phyloP scores from a whole-genome alignment of 1,284 basidiomycete species.

The Psilocybe mexicana region DNA sequence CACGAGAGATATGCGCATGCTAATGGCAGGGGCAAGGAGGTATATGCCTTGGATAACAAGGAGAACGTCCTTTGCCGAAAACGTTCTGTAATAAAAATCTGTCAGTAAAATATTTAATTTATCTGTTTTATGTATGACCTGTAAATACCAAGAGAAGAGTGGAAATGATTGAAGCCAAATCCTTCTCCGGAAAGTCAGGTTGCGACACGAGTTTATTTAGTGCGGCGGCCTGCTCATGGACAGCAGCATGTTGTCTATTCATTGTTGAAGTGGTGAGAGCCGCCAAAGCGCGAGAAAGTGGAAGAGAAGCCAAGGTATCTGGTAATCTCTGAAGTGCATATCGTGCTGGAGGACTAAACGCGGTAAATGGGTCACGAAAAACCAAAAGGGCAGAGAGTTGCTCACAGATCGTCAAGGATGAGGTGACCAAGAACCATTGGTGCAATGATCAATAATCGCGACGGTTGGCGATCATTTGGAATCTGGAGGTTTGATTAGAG shows the following conservation, averaged over 20 bases:
- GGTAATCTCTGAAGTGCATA: constrained; percentile 56
- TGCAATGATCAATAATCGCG: constrained; percentile 51
- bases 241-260: constrained; percentile 52
- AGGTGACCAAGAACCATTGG: constrained; percentile 65
- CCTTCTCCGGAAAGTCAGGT: constrained; percentile 43
- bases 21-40: constrained; percentile 52
- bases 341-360: constrained; percentile 54
- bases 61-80: constrained; percentile 58
- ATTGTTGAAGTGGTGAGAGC: constrained; percentile 49
- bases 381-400: constrained; percentile 15
- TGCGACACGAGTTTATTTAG: constrained; percentile 43
- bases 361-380: neutral
- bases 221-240: constrained; percentile 50
- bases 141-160: constrained; percentile 49
- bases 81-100: constrained; percentile 19
- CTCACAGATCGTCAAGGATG: constrained; percentile 59
- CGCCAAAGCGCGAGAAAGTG: constrained; percentile 47
- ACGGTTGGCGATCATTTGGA: constrained; percentile 40
- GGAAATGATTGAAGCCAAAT: constrained; percentile 45
- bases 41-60: constrained; percentile 62
- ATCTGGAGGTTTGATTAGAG: constrained; percentile 29
- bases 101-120: constrained; percentile 12
- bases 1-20: constrained; percentile 59
- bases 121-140: constrained; percentile 40
- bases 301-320: constrained; percentile 39